Percentiles rank a stretch among this genome's conserved stretches.
Evolutionary conservation across 1,284 basidiomycete genomes (phyloP).

Genomic region (Apiotrichum mycotoxinovorans): DNA sequence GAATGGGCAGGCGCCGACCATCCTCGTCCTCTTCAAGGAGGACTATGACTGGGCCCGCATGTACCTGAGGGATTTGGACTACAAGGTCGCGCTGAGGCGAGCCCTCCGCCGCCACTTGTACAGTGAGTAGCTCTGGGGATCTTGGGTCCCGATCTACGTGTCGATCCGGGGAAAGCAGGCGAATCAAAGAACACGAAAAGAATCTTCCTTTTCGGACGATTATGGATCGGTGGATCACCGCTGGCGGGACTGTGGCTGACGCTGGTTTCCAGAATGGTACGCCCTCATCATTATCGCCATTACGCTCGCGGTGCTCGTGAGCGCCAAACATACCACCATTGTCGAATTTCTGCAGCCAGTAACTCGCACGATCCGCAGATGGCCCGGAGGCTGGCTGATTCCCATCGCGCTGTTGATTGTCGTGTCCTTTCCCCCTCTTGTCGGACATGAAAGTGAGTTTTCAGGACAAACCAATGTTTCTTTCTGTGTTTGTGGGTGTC

Average conservation of each 20-base stretch:
- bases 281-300: slow-evolving; percentile 33
- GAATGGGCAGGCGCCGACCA: slow-evolving; percentile 3
- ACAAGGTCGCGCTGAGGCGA: slow-evolving; percentile 20
- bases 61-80: slow-evolving; percentile 34
- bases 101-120: slow-evolving; percentile 27
- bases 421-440: slow-evolving; percentile 38
- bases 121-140: slow-evolving; percentile 36
- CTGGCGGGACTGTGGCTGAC: slow-evolving; percentile 5
- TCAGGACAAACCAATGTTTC: no score
- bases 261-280: slow-evolving; percentile 39
- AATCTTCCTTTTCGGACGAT: no score
- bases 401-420: slow-evolving; percentile 36
- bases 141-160: no score
- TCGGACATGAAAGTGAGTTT: slow-evolving; percentile 43
- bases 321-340: slow-evolving; percentile 38
- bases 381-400: slow-evolving; percentile 45
- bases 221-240: no score
- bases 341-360: slow-evolving; percentile 38
- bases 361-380: slow-evolving; percentile 28
- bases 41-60: slow-evolving; percentile 26
- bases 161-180: no score
- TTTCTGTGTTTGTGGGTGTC: no score
- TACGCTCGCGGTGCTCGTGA: slow-evolving; percentile 34
- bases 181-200: not conserved
- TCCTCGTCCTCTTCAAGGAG: slow-evolving; percentile 20